Percentiles rank a stretch among this genome's conserved stretches.
phyloP scores from a whole-genome alignment of 306 rosid species.

The Citrullus colocynthis region DNA sequence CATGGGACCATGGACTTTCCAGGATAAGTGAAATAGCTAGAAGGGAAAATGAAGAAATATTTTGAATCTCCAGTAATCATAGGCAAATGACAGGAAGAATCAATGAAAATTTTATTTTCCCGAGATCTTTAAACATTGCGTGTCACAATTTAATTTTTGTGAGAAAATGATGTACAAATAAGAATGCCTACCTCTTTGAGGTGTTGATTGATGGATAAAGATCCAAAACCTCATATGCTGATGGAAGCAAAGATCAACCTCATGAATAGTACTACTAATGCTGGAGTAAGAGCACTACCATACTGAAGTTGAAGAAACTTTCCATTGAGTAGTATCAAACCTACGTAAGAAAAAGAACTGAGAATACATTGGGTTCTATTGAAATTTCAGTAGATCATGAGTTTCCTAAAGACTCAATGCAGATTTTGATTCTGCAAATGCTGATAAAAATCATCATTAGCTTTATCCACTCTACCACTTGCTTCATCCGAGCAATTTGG shows the following conservation, averaged over 20 bases:
- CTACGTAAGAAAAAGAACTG: slow-evolving; percentile 50
- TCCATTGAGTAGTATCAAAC: slow-evolving; percentile 36
- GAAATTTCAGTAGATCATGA: slow-evolving; percentile 22
- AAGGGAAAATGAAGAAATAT: background rate
- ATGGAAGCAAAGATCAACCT: slow-evolving; percentile 9
- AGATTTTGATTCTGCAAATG: slow-evolving; percentile 45
- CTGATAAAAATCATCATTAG: slow-evolving; percentile 44
- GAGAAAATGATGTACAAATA: slow-evolving; percentile 17
- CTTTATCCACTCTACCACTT: slow-evolving; percentile 48
- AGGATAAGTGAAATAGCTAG: background rate
- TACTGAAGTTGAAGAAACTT: slow-evolving; percentile 46
- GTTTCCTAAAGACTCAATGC: slow-evolving; percentile 43
- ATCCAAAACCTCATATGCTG: slow-evolving; percentile 17
- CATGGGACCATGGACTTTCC: background rate
- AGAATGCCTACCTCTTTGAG: slow-evolving; percentile 37
- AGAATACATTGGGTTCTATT: slow-evolving; percentile 23
- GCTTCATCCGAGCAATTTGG: slow-evolving; percentile 43
- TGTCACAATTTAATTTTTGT: slow-evolving; percentile 9
- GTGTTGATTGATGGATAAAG: slow-evolving; percentile 19
- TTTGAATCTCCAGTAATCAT: background rate
- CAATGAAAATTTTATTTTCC: slow-evolving; percentile 2
- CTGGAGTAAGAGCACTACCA: slow-evolving; percentile 20
- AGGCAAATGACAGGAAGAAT: background rate
- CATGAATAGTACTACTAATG: slow-evolving; percentile 11
- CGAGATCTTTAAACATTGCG: background rate